phyloP scores from a whole-genome alignment of 2,329 filamentous ascomycete genomes.

The Fusarium sp. region DNA sequence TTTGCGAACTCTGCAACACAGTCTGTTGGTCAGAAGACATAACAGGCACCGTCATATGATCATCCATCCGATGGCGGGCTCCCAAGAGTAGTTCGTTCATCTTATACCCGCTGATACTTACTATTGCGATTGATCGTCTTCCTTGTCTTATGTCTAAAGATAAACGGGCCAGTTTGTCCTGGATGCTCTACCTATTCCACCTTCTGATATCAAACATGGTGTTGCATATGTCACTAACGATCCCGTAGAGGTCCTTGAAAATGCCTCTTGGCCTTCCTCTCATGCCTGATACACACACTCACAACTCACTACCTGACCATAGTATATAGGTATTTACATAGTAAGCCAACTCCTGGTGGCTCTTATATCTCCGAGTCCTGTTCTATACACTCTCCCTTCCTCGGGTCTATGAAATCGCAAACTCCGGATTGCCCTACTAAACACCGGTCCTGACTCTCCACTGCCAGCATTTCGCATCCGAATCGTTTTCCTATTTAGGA shows the following conservation, averaged over 20 bases:
- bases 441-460: background rate
- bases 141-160: background rate
- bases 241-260: background rate
- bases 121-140: background rate
- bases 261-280: background rate
- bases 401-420: background rate
- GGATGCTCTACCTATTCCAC: background rate
- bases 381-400: background rate
- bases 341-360: background rate
- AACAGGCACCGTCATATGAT: conserved; percentile 5
- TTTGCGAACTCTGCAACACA: background rate
- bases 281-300: background rate
- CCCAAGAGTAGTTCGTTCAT: too few relatives aligned
- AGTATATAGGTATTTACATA: background rate
- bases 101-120: background rate
- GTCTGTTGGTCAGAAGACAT: background rate
- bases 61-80: too few relatives aligned
- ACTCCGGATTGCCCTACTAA: background rate
- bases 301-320: background rate
- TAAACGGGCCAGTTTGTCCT: background rate
- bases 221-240: background rate
- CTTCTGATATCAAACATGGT: background rate
- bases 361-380: background rate
- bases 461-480: background rate
- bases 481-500: conserved; percentile 30